Base-by-base conservation (phyloP, 2,329 filamentous ascomycete species). In the Leptographium galeiforme region DNA sequence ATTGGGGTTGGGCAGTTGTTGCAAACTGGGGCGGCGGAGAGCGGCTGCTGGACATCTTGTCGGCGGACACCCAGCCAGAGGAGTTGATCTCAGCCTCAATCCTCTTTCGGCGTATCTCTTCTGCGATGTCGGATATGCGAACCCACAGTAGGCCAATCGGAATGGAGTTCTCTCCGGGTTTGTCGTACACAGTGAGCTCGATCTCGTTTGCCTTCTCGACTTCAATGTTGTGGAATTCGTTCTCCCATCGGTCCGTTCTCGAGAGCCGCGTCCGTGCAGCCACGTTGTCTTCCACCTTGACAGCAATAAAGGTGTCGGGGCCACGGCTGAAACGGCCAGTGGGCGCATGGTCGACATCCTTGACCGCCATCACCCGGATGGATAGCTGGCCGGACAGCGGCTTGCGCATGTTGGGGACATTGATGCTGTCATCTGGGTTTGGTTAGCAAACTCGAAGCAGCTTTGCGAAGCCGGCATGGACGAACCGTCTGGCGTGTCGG, bases 191-290 rank as follows among this genome's bases (percentile, higher is more conserved):
- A 0, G 89, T 97, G 52, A 98, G 80, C 66, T 98, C 93, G 57
- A 98, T 89, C 70, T 98, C 93, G 68, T 98, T 98, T 51, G 93
- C 93, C 72, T 97, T 97, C 70, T 97, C 91, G 54, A 98, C 93
- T 59, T 93, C 88, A 57, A 98, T 84, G 55, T 84, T 89, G 68
- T 96, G 93, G 39, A 84, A 80, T 70, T 98, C 93, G 61, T 89
- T 87, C 44, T 89, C 83, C 91, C 91, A 98, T 63, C 82, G 82
- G 68, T 98, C 93, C 57, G 77, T 95, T 55, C 90, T 79, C 11
- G 90, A 89, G 1, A 85, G 79, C 66, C 82, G 88, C 30, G 93
- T 98, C 60, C 89, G 81, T 43, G 89, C 90, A 62, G 94, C 89
- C 57, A 96, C 81, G 52, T 85, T 81, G 69, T 98, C 93, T 71